These are phyloP conservation scores for Cornus suecica DNA, from an alignment of 148 eudicot species.

Conservation along the genomic window DNA sequence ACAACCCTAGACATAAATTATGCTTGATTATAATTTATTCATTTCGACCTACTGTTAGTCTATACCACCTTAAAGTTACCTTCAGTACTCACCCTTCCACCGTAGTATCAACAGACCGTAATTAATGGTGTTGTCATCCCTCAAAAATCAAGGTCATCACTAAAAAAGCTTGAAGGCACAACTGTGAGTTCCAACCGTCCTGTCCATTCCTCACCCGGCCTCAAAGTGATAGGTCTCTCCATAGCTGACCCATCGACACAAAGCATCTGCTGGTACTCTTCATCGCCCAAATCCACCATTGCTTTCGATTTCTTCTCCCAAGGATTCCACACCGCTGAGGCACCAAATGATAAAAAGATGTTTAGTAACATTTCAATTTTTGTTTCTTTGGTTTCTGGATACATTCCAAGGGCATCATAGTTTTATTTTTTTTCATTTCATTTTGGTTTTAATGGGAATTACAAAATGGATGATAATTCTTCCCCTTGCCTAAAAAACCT, in stretches of 20 bases:
- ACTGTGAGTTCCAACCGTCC: conserved; percentile 60
- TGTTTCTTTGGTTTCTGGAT: too few species aligned
- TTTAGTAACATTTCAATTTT: too few species aligned
- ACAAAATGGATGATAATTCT: too few species aligned
- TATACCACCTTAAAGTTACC: neutral
- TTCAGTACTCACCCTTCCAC: neutral
- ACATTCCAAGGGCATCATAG: too few species aligned
- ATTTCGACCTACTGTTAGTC: neutral
- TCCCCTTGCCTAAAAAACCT: too few species aligned
- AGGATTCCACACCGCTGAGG: conserved; percentile 84
- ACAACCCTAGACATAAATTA: neutral
- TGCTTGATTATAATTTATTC: neutral
- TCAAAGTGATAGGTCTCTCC: conserved; percentile 64
- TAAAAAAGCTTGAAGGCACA: conserved; percentile 65
- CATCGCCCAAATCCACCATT: conserved; percentile 73
- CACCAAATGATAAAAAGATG: neutral
- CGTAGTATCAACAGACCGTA: neutral
- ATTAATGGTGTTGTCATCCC: neutral
- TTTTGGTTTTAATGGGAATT: too few species aligned
- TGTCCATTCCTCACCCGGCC: conserved; percentile 91
- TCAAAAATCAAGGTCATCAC: conserved; percentile 53
- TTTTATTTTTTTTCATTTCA: too few species aligned
- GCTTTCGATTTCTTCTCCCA: conserved; percentile 89
- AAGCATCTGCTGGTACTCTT: conserved; percentile 81
- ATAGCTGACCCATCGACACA: conserved; percentile 82